Conservation (phyloP, 495 filamentous ascomycete genomes). For the Cercophora newfieldiana region DNA sequence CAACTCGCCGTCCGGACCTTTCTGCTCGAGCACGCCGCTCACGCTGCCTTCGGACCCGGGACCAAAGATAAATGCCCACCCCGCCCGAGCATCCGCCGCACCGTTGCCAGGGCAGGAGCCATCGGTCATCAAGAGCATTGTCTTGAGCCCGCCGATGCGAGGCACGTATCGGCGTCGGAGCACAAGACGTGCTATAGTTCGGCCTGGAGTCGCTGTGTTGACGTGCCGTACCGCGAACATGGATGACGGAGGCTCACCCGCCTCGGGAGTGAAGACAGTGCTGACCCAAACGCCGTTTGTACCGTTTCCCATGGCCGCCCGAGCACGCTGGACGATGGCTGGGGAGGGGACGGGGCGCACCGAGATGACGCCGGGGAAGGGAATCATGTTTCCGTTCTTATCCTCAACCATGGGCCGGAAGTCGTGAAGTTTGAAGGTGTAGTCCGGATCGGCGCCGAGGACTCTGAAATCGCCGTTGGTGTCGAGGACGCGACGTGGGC, state of each 20-base stretch:
- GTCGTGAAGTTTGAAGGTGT: slow-evolving; percentile 2
- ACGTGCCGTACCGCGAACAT: not conserved
- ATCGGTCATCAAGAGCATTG: slow-evolving; percentile 7
- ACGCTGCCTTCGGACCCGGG: not conserved
- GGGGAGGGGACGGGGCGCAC: slow-evolving; percentile 4
- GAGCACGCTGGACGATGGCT: not conserved
- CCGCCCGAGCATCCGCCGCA: slow-evolving; percentile 5
- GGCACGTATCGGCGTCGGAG: slow-evolving; percentile 10
- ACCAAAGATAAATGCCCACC: slow-evolving; percentile 23
- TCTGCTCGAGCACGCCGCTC: slow-evolving; percentile 22
- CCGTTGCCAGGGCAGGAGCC: slow-evolving; percentile 22
- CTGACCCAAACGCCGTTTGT: slow-evolving; percentile 1
- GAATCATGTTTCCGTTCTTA: not conserved
- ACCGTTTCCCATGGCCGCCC: slow-evolving; percentile 10
- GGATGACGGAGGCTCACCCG: not conserved
- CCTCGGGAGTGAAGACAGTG: not conserved
- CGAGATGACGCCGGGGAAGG: not conserved
- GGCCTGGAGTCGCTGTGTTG: not conserved
- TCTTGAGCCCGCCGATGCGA: slow-evolving; percentile 1
- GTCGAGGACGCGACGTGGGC: slow-evolving; percentile 8
- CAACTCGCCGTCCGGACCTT: slow-evolving; percentile 23
- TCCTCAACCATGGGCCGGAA: not conserved
- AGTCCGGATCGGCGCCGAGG: not conserved
- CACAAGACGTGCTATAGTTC: not conserved
- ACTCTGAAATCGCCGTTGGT: slow-evolving; percentile 9